Percentiles rank a stretch among this genome's conserved stretches.
These are phyloP conservation scores for Aspergillus hancockii DNA, from an alignment of 495 filamentous ascomycete genomes.

Conservation along the genomic window DNA sequence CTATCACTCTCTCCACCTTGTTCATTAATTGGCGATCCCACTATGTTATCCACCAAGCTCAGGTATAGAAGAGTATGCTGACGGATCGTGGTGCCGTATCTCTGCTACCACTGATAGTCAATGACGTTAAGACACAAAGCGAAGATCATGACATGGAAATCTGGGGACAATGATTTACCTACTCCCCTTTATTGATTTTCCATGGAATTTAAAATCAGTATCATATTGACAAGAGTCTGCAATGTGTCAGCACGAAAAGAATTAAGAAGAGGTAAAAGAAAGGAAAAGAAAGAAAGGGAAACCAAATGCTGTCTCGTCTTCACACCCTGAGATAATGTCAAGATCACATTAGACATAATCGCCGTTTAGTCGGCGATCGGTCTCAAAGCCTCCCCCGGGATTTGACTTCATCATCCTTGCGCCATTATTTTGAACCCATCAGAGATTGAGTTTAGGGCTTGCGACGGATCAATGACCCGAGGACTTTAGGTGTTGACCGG, in stretches of 20 bases:
- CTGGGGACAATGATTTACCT: neutral
- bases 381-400: neutral
- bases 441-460: constrained; percentile 5
- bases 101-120: constrained; percentile 2
- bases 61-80: neutral
- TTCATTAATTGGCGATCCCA: neutral
- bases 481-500: constrained; percentile 1
- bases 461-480: constrained; percentile 17
- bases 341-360: neutral
- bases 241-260: too few species aligned
- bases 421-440: constrained; percentile 10
- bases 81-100: neutral
- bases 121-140: constrained; percentile 8
- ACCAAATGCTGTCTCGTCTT: neutral
- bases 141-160: neutral
- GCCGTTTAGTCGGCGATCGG: neutral
- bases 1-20: neutral
- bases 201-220: neutral
- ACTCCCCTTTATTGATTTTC: neutral
- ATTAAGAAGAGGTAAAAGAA: neutral
- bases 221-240: neutral
- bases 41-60: neutral
- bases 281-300: neutral
- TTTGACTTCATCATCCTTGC: constrained; percentile 12
- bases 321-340: neutral